phyloP scores from a whole-genome alignment of 2,329 filamentous ascomycete genomes.

The Exophiala sp. region DNA sequence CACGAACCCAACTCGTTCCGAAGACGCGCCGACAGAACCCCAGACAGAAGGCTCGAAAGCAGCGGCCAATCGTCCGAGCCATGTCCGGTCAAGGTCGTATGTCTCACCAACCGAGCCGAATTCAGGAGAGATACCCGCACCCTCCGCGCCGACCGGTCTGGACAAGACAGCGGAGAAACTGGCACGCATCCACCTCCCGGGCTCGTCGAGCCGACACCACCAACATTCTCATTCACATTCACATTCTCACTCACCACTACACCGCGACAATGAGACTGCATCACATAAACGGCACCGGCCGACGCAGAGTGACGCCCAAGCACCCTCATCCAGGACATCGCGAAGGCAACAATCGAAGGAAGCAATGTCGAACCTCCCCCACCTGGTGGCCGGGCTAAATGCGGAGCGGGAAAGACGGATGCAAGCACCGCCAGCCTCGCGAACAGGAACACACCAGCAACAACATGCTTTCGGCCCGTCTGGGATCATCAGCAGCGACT shows the following conservation, averaged over 20 bases:
- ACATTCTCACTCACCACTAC: background rate
- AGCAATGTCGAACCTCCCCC: slow-evolving; percentile 11
- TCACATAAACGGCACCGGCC: slow-evolving; percentile 14
- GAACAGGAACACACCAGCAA: background rate
- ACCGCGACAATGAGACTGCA: slow-evolving; percentile 8
- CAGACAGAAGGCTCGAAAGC: background rate
- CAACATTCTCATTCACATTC: slow-evolving; percentile 6
- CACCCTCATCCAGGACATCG: slow-evolving; percentile 4
- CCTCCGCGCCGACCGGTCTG: slow-evolving; percentile 7
- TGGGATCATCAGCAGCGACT: slow-evolving; percentile 7
- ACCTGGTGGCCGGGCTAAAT: slow-evolving; percentile 20
- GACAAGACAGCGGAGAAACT: slow-evolving; percentile 19
- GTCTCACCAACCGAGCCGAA: slow-evolving; percentile 16
- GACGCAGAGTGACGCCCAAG: slow-evolving; percentile 16
- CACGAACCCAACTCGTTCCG: slow-evolving; percentile 6
- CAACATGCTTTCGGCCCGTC: slow-evolving; percentile 14
- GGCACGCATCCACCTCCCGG: slow-evolving; percentile 19
- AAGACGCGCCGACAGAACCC: background rate
- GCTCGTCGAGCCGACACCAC: slow-evolving; percentile 18
- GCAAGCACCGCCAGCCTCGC: background rate
- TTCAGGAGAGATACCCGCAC: slow-evolving; percentile 8
- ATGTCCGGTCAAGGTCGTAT: slow-evolving; percentile 17
- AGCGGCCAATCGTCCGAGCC: slow-evolving; percentile 6
- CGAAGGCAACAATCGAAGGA: slow-evolving; percentile 13
- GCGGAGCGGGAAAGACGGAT: slow-evolving; percentile 18